These are phyloP conservation scores for Gremmenia infestans DNA, from an alignment of 2,329 filamentous ascomycete genomes.

Conservation along the genomic window DNA sequence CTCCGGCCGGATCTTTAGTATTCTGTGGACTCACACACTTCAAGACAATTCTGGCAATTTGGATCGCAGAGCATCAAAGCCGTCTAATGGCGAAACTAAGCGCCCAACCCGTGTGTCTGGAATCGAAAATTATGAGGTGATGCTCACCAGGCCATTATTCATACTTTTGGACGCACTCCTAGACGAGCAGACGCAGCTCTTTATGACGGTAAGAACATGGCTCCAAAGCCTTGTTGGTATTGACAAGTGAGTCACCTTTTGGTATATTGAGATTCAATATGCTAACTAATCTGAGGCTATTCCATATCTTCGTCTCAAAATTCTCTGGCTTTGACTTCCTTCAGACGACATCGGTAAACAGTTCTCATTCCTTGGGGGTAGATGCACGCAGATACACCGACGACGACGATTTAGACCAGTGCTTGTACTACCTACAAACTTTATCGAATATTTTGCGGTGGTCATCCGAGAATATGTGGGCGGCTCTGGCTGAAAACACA, in stretches of 20 bases:
- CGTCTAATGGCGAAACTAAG: slow-evolving; percentile 34
- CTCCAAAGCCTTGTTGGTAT: slow-evolving; percentile 62
- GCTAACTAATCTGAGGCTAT: slow-evolving; percentile 43
- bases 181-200: slow-evolving; percentile 68
- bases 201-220: slow-evolving; percentile 76
- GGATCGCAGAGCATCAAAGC: slow-evolving; percentile 47
- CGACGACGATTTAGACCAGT: slow-evolving; percentile 69
- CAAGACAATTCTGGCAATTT: slow-evolving; percentile 45
- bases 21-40: slow-evolving; percentile 77
- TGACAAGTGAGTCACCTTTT: slow-evolving; percentile 47
- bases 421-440: slow-evolving; percentile 71
- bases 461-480: slow-evolving; percentile 65
- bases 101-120: slow-evolving; percentile 44
- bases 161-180: slow-evolving; percentile 73
- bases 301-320: slow-evolving; percentile 55
- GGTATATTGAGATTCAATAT: background rate
- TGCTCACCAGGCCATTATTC: slow-evolving; percentile 77
- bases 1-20: slow-evolving; percentile 62
- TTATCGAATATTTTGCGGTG: slow-evolving; percentile 68
- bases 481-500: slow-evolving; percentile 59
- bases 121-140: slow-evolving; percentile 60
- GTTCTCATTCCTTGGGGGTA: slow-evolving; percentile 19
- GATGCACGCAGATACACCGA: slow-evolving; percentile 38
- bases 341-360: slow-evolving; percentile 22
- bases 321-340: slow-evolving; percentile 53